These are phyloP conservation scores for Trifolium subterraneum DNA, from an alignment of 306 rosid species.

Conservation along the genomic window DNA sequence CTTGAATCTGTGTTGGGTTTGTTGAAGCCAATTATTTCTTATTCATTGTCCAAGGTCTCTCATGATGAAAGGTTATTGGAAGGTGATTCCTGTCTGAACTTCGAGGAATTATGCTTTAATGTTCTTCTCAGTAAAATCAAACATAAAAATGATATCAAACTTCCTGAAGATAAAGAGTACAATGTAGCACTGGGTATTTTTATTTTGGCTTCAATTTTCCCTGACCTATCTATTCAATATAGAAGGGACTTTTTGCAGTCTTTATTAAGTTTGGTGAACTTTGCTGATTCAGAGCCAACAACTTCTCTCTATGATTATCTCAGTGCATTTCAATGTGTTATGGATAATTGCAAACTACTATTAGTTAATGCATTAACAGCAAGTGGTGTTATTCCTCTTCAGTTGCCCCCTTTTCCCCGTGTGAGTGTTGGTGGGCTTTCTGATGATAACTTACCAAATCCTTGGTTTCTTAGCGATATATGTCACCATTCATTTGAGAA, in stretches of 20 bases:
- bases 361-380: constrained; percentile 57
- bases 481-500: constrained; percentile 42
- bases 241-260: constrained; percentile 78
- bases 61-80: constrained; percentile 66
- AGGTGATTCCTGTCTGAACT: constrained; percentile 73
- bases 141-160: constrained; percentile 49
- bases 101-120: constrained; percentile 85
- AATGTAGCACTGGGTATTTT: constrained; percentile 75
- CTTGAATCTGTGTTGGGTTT: constrained; percentile 73
- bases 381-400: constrained; percentile 67
- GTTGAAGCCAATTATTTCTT: constrained; percentile 86
- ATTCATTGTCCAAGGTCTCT: constrained; percentile 70
- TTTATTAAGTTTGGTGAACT: constrained; percentile 62
- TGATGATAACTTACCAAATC: constrained; percentile 50
- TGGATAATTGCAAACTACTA: constrained; percentile 70
- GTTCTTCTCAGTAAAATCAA: constrained; percentile 67
- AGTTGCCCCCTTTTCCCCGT: constrained; percentile 45
- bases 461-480: constrained; percentile 70
- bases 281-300: constrained; percentile 73
- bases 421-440: constrained; percentile 40
- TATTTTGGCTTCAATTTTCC: constrained; percentile 81
- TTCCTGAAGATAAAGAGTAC: constrained; percentile 53
- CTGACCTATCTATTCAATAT: constrained; percentile 70
- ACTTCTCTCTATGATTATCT: constrained; percentile 77
- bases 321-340: constrained; percentile 76